Evolutionary conservation across 2,329 filamentous ascomycete genomes (phyloP).

Genomic region (Rhinocladiella mackenziei): DNA sequence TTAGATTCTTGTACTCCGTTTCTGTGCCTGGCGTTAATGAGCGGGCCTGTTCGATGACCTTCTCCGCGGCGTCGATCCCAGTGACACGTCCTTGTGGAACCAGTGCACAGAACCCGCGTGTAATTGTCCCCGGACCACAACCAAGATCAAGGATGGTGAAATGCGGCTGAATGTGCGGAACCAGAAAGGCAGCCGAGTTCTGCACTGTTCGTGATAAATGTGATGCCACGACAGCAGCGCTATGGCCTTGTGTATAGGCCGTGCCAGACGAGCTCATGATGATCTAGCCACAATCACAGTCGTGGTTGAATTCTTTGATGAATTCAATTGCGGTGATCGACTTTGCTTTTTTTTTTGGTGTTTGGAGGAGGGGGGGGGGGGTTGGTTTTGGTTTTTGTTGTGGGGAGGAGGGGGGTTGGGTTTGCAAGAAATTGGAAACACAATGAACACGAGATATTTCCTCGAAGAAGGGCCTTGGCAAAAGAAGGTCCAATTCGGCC

Average conservation of each 20-base stretch:
- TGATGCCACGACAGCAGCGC: slow-evolving; percentile 19
- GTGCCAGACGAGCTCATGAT: neutral
- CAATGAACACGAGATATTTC: too few species aligned
- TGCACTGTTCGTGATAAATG: slow-evolving; percentile 30
- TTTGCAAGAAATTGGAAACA: too few species aligned
- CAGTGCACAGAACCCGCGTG: slow-evolving; percentile 36
- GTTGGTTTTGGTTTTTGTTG: too few species aligned
- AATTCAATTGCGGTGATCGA: too few species aligned
- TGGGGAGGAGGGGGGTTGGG: too few species aligned
- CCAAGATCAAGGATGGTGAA: slow-evolving; percentile 41
- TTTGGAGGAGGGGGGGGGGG: too few species aligned
- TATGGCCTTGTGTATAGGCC: slow-evolving; percentile 21
- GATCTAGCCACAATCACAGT: too few species aligned
- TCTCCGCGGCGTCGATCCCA: slow-evolving; percentile 34
- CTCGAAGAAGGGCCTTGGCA: too few species aligned
- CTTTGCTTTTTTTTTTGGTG: too few species aligned
- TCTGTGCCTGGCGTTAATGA: slow-evolving; percentile 26
- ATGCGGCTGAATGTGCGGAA: slow-evolving; percentile 35
- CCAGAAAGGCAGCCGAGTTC: slow-evolving; percentile 38
- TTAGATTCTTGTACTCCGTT: slow-evolving; percentile 33
- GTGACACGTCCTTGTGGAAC: slow-evolving; percentile 37
- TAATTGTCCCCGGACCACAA: slow-evolving; percentile 43
- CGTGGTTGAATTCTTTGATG: slow-evolving; percentile 1
- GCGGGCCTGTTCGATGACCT: slow-evolving; percentile 33
- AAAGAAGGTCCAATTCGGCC: too few species aligned